These are phyloP conservation scores for Cyberlindnera amylophila DNA, from an alignment of 805 yeast genomes.

Conservation along the genomic window DNA sequence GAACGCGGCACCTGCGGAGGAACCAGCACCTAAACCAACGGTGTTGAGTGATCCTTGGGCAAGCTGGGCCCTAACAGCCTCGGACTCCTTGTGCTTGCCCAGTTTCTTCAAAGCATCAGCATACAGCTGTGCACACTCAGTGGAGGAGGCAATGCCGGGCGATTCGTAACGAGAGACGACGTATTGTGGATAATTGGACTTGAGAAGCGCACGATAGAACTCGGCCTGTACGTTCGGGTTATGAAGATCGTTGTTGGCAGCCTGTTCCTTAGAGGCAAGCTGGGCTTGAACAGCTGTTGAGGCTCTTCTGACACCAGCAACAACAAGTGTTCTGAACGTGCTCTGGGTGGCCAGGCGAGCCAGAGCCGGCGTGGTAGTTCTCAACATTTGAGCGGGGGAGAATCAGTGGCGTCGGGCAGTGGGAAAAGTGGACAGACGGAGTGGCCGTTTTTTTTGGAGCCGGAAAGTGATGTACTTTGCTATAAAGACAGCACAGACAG, in stretches of 20 bases:
- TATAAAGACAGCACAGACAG: too few relatives aligned
- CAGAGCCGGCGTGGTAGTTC: conserved; percentile 9
- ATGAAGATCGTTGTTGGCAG: conserved; percentile 73
- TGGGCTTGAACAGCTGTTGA: conserved; percentile 24
- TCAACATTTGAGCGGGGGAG: conserved; percentile 3
- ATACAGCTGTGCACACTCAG: conserved; percentile 76
- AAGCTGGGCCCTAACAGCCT: conserved; percentile 39
- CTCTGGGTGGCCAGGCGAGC: conserved; percentile 7
- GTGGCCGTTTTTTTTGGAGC: neutral
- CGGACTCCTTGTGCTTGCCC: conserved; percentile 79
- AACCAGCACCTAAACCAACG: conserved; percentile 14
- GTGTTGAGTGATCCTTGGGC: conserved; percentile 32
- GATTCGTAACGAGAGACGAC: conserved; percentile 94
- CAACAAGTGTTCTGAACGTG: too few relatives aligned
- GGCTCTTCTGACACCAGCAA: conserved; percentile 24
- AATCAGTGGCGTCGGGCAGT: conserved; percentile 6
- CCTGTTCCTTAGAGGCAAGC: conserved; percentile 68
- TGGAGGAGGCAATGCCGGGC: conserved; percentile 82
- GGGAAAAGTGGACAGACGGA: neutral
- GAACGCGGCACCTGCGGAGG: neutral
- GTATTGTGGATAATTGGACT: conserved; percentile 88
- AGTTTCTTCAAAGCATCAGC: conserved; percentile 73
- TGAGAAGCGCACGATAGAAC: conserved; percentile 71
- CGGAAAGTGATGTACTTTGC: too few relatives aligned
- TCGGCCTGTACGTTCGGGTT: conserved; percentile 76